Evolutionary conservation across 768 basidiomycete species (phyloP), one percentile per base, ranked within the genome.

Genomic region (Boletus rubescentipes): DNA sequence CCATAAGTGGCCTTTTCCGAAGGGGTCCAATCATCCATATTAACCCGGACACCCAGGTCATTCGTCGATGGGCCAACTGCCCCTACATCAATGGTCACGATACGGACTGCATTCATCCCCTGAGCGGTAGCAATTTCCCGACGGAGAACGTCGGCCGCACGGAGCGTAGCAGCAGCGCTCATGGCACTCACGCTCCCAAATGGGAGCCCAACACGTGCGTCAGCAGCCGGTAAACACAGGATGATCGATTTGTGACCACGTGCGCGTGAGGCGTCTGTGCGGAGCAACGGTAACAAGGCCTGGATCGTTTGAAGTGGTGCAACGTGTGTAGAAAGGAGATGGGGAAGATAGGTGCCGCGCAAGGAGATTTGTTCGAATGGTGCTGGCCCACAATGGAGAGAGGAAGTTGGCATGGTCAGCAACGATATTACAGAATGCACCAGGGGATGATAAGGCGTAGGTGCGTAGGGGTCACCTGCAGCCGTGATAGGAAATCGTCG

Each of bases 391-490:
- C 70, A 72, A 31, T 68, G 57, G n/a, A 59, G 35, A 30, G 59
- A 76, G n/a, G 75, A 57, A 4, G 71, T 63, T 31, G 79, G 63
- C 34, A 92, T 77, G 47, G 85, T 79, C 57, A 92, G 79, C 30
- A 92, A 77, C 39, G 89, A 92, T 61, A 95, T 78, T 60, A 93
- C 75, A 20, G 90, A 87, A 58, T 89, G 85, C 40, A 95, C 77
- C 68, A 88, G 83, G 3, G 88, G 84, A 63, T 85, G 79, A 16
- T 84, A 71, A 26, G 83, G 74, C 21, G 85, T 82, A 0, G 86
- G 77, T 21, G 79, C 82, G 66, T 85, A 90, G 2, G 93, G 92
- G 68, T 95, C 93, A 23, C 93, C 93, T 3, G 88, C 74, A 8
- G 84, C 70, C 32, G 81, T 85, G 59, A 91, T 80, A 4, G 93